Conservation (phyloP, 1,139 yeast genomes). For the Saccharomyces hybrid region DNA sequence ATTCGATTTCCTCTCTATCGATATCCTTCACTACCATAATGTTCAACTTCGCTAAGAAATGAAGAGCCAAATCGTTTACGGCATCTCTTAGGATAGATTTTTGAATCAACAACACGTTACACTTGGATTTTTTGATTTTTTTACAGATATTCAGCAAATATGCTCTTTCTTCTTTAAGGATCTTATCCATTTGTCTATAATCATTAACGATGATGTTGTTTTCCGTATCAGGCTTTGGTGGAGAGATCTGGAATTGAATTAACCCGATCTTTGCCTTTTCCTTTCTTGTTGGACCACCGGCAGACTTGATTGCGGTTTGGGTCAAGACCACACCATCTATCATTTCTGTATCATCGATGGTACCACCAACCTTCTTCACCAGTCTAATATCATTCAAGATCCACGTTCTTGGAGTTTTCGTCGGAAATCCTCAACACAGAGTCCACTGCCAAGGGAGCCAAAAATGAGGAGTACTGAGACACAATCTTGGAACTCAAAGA, state of each 20-base stretch:
- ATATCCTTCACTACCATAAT: conserved; percentile 92
- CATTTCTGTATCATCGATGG: conserved; percentile 91
- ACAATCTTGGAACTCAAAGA: conserved; percentile 92
- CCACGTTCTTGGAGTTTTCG: conserved; percentile 59
- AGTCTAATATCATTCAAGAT: conserved; percentile 79
- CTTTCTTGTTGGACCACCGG: conserved; percentile 93
- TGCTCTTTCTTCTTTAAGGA: conserved; percentile 93
- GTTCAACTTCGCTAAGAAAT: conserved; percentile 83
- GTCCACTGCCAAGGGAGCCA: conserved; percentile 93
- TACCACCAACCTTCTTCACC: conserved; percentile 92
- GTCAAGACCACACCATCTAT: conserved; percentile 91
- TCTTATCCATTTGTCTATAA: conserved; percentile 98
- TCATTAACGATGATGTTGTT: conserved; percentile 95
- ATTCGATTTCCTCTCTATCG: conserved; percentile 94
- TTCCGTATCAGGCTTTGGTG: conserved; percentile 99
- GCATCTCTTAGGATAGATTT: conserved; percentile 95
- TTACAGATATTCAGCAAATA: conserved; percentile 90
- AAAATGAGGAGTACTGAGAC: conserved; percentile 73
- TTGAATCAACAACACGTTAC: conserved; percentile 89
- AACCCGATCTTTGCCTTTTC: conserved; percentile 92
- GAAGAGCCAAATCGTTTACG: conserved; percentile 91
- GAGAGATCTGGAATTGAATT: conserved; percentile 92
- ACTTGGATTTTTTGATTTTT: conserved; percentile 91
- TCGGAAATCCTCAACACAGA: conserved; percentile 75
- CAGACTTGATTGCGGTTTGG: conserved; percentile 78